Base-by-base conservation (phyloP, 106 monocot species). In the Apostasia shenzhenica region DNA sequence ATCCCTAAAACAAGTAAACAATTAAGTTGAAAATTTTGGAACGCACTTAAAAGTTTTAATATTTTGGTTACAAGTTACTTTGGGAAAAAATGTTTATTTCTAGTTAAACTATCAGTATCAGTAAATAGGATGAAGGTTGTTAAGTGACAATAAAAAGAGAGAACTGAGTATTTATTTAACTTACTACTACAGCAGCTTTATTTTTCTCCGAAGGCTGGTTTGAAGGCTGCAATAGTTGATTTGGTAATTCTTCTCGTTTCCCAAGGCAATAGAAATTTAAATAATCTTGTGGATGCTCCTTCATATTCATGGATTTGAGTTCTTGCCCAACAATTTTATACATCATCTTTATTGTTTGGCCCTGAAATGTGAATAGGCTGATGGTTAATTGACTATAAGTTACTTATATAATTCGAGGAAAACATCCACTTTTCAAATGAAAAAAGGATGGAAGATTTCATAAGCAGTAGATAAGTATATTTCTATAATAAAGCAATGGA, bases 191-290 rank as follows among this genome's bases (percentile, higher is more conserved):
- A 54, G 5, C 8, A 54, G 54, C 54, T 54, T 54, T 54, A 54
- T 54, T 54, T 54, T 54, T 54, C 8, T 6, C 13, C 9, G 54
- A 9, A 54, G 5, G 54, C 13, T 9, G 54, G 54, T 12, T 54
- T 13, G 13, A 11, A 2, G 1, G 12, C 54, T 54, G 11, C 13
- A 8, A 13, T 10, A 2, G 54, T 54, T 54, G 54, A 54, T 54
- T 54, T 54, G 54, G 54, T 14, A 49, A 52, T 54, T 54, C 12
- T 80, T 87, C 83, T 39, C 77, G 80, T 50, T 88, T 88, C 5
- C 87, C 87, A 67, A 84, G 83, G 57, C 87, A 87, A 14, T 83
- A 87, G 67, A 87, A 87, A 53, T 87, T 87, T 3, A 87, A 83
- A 59, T 87, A 87, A 78, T 87, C 78, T 48, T 81, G 71, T 9